Evolutionary conservation across 371 early-diverging fungal species (phyloP), one percentile per base, ranked within the genome.

Genomic region (Zychaea mexicana): DNA sequence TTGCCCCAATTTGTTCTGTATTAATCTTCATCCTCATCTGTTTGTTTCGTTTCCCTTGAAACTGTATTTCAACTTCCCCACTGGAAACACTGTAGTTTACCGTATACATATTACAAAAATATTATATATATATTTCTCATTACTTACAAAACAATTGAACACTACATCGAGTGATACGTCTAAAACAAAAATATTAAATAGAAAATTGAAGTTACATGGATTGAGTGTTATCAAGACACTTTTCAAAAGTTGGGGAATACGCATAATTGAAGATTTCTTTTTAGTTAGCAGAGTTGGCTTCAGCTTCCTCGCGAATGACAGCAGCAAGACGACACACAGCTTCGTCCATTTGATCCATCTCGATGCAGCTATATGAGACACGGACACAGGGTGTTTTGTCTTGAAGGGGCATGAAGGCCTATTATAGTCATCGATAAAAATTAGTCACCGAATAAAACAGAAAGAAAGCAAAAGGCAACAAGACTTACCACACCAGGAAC

Each of bases 351-450:
- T 91, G 78, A 47, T 85, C 79, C 21, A 76, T 75, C 1, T 75
- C 74, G 21, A 90, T 90, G 31, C 79, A 82, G 53, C 89, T 88
- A 61, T 76, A 92, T 3, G 90, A 83, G 2, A 90, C 90, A 15
- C 93, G 75, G n/a, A 90, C 76, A 68, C 61, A 81, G 13, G 70
- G 69, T 3, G 74, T 73, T 2, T 65, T 66, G 0, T 73, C 71
- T 32, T 47, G 58, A 4, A 54, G 36, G 6, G 78, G 70, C 61
- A 74, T 65, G 47, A 77, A 80, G 21, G 73, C 68, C 66, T 72
- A 28, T 2, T n/a, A 45, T 7, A 36, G 38, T 15, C n/a, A n/a
- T n/a, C n/a, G n/a, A n/a, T n/a, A 36, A 9, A 9, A 36, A 9
- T 36, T 7, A 36, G 38, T 36, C 38, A 36, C 38, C 19, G n/a